Evolutionary conservation across 495 filamentous ascomycete species (phyloP), one percentile per base, ranked within the genome.

Genomic region (Apiosordaria backusii): DNA sequence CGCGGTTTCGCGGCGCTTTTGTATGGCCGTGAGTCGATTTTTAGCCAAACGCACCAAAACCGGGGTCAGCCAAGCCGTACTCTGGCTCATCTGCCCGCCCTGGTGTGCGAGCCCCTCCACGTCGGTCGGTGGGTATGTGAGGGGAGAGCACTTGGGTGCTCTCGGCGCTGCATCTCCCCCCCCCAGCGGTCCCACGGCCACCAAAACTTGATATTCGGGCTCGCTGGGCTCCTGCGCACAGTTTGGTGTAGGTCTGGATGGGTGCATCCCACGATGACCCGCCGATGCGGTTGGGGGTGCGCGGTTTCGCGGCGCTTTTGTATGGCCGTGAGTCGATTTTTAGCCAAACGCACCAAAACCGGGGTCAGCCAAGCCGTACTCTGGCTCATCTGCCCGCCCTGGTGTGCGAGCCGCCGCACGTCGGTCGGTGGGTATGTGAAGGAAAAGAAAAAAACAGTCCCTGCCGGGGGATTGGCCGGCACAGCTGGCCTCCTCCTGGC

Each of bases 311-410:
- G 16, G 0, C 18, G 0, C 18, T 54, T 54, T 54, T 54, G 52
- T 23, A 23, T 18, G 52, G 52, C 26, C 59, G 67, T 65, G 67
- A 65, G 67, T 57, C 63, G 26, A 66, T 69, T 69, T 69, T 64
- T 61, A 58, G 35, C 52, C 15, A 59, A 53, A 50, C 52, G 4
- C 67, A 63, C 58, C 61, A 59, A 62, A 65, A 65, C 40, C 58
- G 52, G 61, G 63, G 65, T 69, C 50, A 50, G 63, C 63, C 63
- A 58, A 65, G 50, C 10, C 24, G 40, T 23, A 25, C 10, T 45
- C 29, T 25, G 45, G 22, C 62, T 23, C 62, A 18, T 22, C n/a
- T 54, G 62, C 62, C 62, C 50, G 62, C n/a, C 62, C 52, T 45
- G 62, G 45, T 50, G 62, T 63, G 62, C 50, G 6, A 0, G 52